Evolutionary conservation across 768 basidiomycete species (phyloP), one percentile per base, ranked within the genome.

Genomic region (Lactifluus hygrophoroides): DNA sequence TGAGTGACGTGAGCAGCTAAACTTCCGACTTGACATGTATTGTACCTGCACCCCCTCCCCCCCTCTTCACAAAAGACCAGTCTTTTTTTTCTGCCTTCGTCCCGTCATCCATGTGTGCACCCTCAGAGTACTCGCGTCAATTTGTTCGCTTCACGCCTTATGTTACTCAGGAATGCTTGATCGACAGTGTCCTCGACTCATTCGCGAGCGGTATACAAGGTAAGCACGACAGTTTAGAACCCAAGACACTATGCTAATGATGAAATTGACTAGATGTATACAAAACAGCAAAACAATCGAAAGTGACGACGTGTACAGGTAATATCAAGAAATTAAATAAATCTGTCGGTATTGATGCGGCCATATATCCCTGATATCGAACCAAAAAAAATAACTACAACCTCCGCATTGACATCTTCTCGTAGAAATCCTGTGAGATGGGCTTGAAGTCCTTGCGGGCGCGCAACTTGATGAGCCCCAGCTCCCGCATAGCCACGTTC

Each of bases 1-100:
- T 98, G 56, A 94, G 88, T 67, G 94, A 98, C 67, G 85, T 96
- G 82, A 86, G 86, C 60, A 91, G 90, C 69, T 95, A 78, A 74
- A 45, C 52, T 46, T 11, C 2, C 11, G 19, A 28, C 17, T 35
- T n/a, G 49, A 40, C 40, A 4, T 56, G 51, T 62, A 51, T 38
- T 51, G 58, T 55, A 60, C 49, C 17, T 43, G 21, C n/a, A n/a
- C 21, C 42, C 47, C 34, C 30, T n/a, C 14, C 27, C 44, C 14
- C 54, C 49, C n/a, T n/a, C n/a, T 23, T 38, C 23, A 49, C 42
- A 46, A 60, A 27, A 51, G 51, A 28, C 47, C 42, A 6, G 0
- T 6, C 21, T 43, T 25, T 37, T 32, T 27, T 56, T 55, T 45
- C 44, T 45, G 10, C 46, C 9, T 3, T 11, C n/a, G 19, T 50